Evolutionary conservation across 73 alveolate genomes (phyloP).

Genomic region (Paramecium pentaurelia): DNA sequence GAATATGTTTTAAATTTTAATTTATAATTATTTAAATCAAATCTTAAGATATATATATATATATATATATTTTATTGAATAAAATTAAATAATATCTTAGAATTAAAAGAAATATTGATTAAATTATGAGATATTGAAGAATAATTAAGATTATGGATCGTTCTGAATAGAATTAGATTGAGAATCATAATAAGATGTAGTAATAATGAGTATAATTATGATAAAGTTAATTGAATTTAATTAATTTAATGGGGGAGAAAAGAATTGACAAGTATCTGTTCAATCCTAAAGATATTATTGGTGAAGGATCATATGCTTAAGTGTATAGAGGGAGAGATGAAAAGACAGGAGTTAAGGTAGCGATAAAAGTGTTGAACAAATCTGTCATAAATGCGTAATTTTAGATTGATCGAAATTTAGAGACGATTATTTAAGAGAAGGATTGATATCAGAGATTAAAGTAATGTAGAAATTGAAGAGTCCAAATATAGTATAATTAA

Average conservation of each 20-base stretch:
- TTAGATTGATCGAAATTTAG: not conserved
- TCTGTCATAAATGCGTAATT: constrained; percentile 47
- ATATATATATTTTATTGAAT: too few relatives aligned
- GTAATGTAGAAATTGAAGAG: constrained; percentile 56
- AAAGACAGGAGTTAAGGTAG: constrained; percentile 58
- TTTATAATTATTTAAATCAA: too few relatives aligned
- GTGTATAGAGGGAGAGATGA: constrained; percentile 59
- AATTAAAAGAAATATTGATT: not conserved
- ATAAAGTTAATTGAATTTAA: not conserved
- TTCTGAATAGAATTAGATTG: too few relatives aligned
- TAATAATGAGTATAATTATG: not conserved
- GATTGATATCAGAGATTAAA: constrained; percentile 48
- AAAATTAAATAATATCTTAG: too few relatives aligned
- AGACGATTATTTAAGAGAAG: constrained; percentile 59
- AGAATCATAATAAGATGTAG: not conserved
- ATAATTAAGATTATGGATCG: not conserved
- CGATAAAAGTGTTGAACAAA: constrained; percentile 51
- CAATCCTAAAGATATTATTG: constrained; percentile 46
- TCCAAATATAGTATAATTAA: constrained; percentile 39
- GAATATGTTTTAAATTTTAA: not conserved
- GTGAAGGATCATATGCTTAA: constrained; percentile 58
- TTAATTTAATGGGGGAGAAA: constrained; percentile 38
- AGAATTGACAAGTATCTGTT: constrained; percentile 45
- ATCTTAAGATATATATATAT: too few relatives aligned
- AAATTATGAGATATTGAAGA: not conserved